Percentiles rank a stretch among this genome's conserved stretches.
phyloP scores from a whole-genome alignment of 345 rosid species.

The Pistacia atlantica region DNA sequence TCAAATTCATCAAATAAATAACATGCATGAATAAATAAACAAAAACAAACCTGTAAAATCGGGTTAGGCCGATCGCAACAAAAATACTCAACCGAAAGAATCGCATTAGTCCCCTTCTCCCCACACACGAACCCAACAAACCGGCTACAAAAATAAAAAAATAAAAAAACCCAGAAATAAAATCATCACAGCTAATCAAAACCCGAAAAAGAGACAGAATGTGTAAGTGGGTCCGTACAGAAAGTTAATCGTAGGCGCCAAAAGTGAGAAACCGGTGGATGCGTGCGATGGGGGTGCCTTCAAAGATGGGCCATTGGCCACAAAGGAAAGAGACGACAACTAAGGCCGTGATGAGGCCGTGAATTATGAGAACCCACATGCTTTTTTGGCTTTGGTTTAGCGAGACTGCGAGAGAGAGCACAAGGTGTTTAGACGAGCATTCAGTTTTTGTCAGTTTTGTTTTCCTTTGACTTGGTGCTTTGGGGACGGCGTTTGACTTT shows the following conservation, averaged over 20 bases:
- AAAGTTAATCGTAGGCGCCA: constrained; percentile 83
- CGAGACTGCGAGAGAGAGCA: not conserved
- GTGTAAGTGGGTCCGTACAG: constrained; percentile 38
- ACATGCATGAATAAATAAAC: not conserved
- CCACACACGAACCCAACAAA: constrained; percentile 65
- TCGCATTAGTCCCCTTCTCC: constrained; percentile 48
- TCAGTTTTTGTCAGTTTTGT: no score
- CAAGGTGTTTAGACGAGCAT: not conserved
- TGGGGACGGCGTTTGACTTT: not conserved
- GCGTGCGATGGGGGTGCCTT: constrained; percentile 71
- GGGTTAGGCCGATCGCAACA: constrained; percentile 95
- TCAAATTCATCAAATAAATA: not conserved
- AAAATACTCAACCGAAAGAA: constrained; percentile 60
- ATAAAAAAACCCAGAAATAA: constrained; percentile 8
- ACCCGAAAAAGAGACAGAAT: not conserved
- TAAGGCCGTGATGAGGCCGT: constrained; percentile 61
- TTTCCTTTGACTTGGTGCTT: not conserved
- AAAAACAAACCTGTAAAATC: constrained; percentile 56
- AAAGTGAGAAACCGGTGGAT: constrained; percentile 80
- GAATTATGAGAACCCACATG: constrained; percentile 84
- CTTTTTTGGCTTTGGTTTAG: not conserved
- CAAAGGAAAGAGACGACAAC: constrained; percentile 82
- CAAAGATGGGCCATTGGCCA: constrained; percentile 97
- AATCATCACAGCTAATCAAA: constrained; percentile 11
- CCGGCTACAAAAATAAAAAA: constrained; percentile 43